phyloP scores from a whole-genome alignment of 768 basidiomycete species.

The Russula ochroleuca region DNA sequence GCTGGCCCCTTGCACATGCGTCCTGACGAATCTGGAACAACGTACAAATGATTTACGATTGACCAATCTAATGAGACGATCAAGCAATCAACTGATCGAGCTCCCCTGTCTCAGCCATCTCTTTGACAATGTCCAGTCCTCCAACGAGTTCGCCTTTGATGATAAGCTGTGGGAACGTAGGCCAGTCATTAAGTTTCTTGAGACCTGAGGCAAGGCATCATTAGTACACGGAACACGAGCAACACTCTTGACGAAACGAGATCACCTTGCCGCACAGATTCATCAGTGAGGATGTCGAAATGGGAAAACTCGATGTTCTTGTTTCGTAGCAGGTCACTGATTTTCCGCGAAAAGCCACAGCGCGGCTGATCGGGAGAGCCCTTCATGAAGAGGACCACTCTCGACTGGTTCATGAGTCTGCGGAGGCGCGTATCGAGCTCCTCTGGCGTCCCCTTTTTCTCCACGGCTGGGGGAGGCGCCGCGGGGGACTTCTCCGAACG shows the following conservation, averaged over 20 bases:
- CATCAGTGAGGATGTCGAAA: conserved; percentile 58
- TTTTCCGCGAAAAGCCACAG: conserved; percentile 59
- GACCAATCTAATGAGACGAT: background rate
- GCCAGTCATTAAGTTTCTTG: conserved; percentile 60
- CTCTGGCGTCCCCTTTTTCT: conserved; percentile 52
- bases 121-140: conserved; percentile 89
- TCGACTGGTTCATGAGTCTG: conserved; percentile 67
- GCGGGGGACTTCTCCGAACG: conserved; percentile 44
- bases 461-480: conserved; percentile 29
- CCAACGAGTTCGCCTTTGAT: conserved; percentile 90
- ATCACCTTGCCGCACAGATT: conserved; percentile 48
- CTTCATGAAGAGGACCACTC: conserved; percentile 64
- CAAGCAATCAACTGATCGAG: conserved; percentile 45
- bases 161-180: conserved; percentile 63
- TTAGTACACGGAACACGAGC: background rate
- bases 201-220: conserved; percentile 38
- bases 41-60: background rate
- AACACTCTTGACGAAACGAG: background rate
- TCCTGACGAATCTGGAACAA: background rate
- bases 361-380: conserved; percentile 55
- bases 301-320: conserved; percentile 48
- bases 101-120: conserved; percentile 82
- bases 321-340: conserved; percentile 47
- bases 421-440: conserved; percentile 62
- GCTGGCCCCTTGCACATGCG: no score